Evolutionary conservation across 495 filamentous ascomycete species (phyloP).

Genomic region (Podospora didyma): DNA sequence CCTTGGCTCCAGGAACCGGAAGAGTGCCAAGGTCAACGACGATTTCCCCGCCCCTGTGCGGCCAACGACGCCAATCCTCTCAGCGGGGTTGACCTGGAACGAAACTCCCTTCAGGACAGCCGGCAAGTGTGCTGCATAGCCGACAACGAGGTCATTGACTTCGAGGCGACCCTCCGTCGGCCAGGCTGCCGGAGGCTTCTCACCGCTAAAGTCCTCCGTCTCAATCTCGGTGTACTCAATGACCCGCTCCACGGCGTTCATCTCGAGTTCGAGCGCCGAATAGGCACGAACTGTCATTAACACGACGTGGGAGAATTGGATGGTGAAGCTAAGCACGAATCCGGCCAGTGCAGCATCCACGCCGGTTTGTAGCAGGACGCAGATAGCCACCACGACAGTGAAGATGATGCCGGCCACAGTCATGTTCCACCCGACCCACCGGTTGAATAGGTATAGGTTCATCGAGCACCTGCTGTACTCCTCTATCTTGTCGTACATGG

Average conservation of each 20-base stretch:
- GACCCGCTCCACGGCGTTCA: conserved; percentile 76
- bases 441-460: conserved; percentile 61
- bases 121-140: conserved; percentile 23
- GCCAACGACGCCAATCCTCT: conserved; percentile 43
- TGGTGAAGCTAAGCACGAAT: conserved; percentile 60
- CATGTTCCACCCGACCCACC: conserved; percentile 68
- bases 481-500: conserved; percentile 61
- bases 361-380: conserved; percentile 54
- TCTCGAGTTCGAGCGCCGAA: conserved; percentile 62
- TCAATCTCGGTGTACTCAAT: conserved; percentile 69
- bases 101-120: conserved; percentile 30
- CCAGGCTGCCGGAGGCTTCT: conserved; percentile 56
- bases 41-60: conserved; percentile 46
- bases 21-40: conserved; percentile 30
- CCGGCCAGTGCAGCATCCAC: conserved; percentile 70
- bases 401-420: conserved; percentile 62
- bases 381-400: conserved; percentile 51
- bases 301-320: conserved; percentile 44
- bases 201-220: conserved; percentile 58
- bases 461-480: conserved; percentile 52
- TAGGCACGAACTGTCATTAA: conserved; percentile 54
- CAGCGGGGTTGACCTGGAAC: conserved; percentile 27
- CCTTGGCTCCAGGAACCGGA: conserved; percentile 35
- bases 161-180: conserved; percentile 2
- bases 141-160: neutral